Evolutionary conservation across 306 rosid genomes (phyloP).

Genomic region (Carpinus fangiana): DNA sequence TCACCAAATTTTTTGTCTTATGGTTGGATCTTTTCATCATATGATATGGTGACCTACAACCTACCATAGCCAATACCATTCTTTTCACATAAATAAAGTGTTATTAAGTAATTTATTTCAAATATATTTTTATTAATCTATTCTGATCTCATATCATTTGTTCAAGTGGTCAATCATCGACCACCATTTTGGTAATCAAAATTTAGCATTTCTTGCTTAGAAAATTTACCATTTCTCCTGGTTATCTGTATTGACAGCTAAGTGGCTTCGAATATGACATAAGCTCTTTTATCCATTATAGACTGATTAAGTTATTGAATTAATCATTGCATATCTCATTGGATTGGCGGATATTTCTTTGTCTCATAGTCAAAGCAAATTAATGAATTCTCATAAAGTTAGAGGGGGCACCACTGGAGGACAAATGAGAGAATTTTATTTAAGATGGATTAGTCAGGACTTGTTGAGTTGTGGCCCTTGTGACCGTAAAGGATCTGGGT

Average conservation of each 20-base stretch:
- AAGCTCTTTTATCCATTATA: not conserved
- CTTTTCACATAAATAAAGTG: not conserved
- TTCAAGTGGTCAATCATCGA: not conserved
- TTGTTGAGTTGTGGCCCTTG: not conserved
- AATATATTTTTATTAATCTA: no score
- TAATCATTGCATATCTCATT: not conserved
- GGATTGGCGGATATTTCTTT: not conserved
- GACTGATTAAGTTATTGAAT: not conserved
- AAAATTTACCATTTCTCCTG: not conserved
- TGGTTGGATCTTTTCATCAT: not conserved
- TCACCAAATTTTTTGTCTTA: not conserved
- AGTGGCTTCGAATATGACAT: not conserved
- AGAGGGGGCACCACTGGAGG: not conserved
- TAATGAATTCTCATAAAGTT: not conserved
- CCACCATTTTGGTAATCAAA: not conserved
- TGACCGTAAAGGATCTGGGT: not conserved
- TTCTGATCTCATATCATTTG: not conserved
- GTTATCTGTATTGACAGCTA: not conserved
- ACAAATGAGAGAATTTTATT: not conserved
- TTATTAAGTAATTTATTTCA: not conserved
- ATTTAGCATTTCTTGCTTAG: not conserved
- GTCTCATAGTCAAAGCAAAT: not conserved
- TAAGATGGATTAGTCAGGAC: not conserved
- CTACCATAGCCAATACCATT: not conserved
- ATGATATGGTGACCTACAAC: not conserved